Evolutionary conservation across 257 asterid species (phyloP).

Genomic region (Oldenlandia corymbosa): DNA sequence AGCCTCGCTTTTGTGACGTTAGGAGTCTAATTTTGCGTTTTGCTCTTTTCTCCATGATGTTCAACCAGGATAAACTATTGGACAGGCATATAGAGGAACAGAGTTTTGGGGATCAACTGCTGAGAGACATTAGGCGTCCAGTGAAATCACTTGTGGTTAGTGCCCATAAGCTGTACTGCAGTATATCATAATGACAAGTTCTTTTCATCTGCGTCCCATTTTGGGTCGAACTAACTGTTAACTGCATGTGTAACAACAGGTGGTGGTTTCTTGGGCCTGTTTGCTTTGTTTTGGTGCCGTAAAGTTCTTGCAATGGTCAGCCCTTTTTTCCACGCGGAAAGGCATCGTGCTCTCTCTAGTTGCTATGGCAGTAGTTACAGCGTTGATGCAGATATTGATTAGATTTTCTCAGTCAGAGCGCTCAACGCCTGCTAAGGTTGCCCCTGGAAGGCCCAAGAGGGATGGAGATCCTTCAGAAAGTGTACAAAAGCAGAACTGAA

Average conservation of each 20-base stretch:
- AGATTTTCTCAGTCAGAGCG: conserved; percentile 80
- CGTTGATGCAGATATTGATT: conserved; percentile 87
- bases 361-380: conserved; percentile 48
- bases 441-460: conserved; percentile 41
- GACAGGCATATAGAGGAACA: conserved; percentile 65
- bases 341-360: conserved; percentile 53
- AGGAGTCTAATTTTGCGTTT: conserved; percentile 7
- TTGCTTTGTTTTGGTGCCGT: conserved; percentile 45
- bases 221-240: conserved; percentile 7
- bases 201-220: not conserved
- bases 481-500: conserved; percentile 30
- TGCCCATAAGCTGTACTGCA: not conserved
- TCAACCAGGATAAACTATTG: conserved; percentile 63
- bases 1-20: not conserved
- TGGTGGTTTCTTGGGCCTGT: conserved; percentile 66
- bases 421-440: conserved; percentile 65
- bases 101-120: conserved; percentile 54
- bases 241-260: conserved; percentile 40
- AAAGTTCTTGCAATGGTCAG: conserved; percentile 52
- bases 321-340: conserved; percentile 83
- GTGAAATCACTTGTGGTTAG: conserved; percentile 77
- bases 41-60: not conserved
- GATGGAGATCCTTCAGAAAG: conserved; percentile 25
- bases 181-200: not conserved
- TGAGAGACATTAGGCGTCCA: conserved; percentile 63